Base-by-base conservation (phyloP, 768 basidiomycete genomes). In the Kwoniella dejecticola region DNA sequence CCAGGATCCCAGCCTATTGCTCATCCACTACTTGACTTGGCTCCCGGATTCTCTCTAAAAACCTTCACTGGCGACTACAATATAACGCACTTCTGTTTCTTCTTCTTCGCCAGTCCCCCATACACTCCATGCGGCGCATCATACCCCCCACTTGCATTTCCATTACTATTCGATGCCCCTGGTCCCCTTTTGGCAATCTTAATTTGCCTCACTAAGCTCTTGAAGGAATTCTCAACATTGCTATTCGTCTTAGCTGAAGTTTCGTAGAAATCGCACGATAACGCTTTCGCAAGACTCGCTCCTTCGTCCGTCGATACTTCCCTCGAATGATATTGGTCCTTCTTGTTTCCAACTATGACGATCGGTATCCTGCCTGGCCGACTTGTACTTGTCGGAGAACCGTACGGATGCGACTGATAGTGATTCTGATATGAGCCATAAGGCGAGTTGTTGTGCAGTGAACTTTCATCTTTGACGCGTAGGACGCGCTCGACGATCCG, bases 271-370 rank as follows among this genome's bases (percentile, higher is more conserved):
- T 90, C 89, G 82, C 92, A 96, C 52, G 90, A 90, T 66, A 94
- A 88, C 54, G 85, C 83, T 67, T 86, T 84, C 30, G 96, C 95
- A 54, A 95, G 81, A 8, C 85, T 84, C 17, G 84, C 83, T 12
- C 92, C 96, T 70, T 97, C 93, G 72, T 95, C 91, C 67, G 85
- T 86, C 46, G 90, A 89, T 10, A 97, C 93, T 75, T 95, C 92
- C 31, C 93, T 86, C 70, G 90, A 89, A 67, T 87, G 87, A n/a
- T 85, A 84, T 83, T 90, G 90, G 84, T 97, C 93, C 76, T 86
- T 87, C 80, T 97, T 96, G 83, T 97, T 97, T 70, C 94, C 94
- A 62, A 97, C 91, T 61, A 97, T 86, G 85, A 95, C 89, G 79
- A 95, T 90, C 86, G 59, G 91, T 88, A 70, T 87, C 84, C 50